Evolutionary conservation across 208 protist species (phyloP).

Genomic region (Crithidia expoeki): DNA sequence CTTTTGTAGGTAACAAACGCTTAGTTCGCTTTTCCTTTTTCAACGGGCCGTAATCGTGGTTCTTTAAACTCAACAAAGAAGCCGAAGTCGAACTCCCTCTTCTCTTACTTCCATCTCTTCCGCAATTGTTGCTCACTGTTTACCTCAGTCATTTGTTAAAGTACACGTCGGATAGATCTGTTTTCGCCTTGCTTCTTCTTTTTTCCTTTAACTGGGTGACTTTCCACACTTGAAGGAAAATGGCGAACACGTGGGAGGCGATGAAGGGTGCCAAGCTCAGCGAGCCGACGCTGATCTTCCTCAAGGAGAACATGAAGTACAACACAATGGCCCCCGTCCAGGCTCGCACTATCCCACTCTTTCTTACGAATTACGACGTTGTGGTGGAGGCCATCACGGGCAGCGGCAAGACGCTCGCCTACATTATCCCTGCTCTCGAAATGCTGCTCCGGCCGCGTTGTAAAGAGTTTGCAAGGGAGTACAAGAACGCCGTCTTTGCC

Average conservation of each 20-base stretch:
- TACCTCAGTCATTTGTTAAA: too few species aligned
- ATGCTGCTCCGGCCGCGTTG: slow-evolving; percentile 75
- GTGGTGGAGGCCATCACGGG: slow-evolving; percentile 94
- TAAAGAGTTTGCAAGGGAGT: slow-evolving; percentile 46
- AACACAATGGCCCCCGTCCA: slow-evolving; percentile 92
- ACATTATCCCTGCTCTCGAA: slow-evolving; percentile 90
- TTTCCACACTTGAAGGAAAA: too few species aligned
- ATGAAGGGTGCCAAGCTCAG: slow-evolving; percentile 83
- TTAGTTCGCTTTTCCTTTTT: too few species aligned
- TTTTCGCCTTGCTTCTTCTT: slow-evolving; percentile 3
- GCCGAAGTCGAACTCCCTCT: not conserved
- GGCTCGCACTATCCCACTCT: slow-evolving; percentile 89
- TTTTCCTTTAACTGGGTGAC: not conserved
- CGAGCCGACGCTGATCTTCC: slow-evolving; percentile 62
- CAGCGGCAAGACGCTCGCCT: slow-evolving; percentile 95
- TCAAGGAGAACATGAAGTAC: slow-evolving; percentile 77
- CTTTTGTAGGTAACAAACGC: too few species aligned
- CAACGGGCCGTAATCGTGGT: too few species aligned
- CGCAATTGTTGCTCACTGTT: too few species aligned
- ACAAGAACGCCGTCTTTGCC: slow-evolving; percentile 80
- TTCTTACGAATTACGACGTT: slow-evolving; percentile 92
- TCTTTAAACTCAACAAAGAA: too few species aligned
- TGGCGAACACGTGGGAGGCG: slow-evolving; percentile 66
- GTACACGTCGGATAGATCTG: too few species aligned
- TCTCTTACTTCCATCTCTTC: not conserved